Evolutionary conservation across 1,284 basidiomycete species (phyloP).

Genomic region (Apiotrichum gamsii): DNA sequence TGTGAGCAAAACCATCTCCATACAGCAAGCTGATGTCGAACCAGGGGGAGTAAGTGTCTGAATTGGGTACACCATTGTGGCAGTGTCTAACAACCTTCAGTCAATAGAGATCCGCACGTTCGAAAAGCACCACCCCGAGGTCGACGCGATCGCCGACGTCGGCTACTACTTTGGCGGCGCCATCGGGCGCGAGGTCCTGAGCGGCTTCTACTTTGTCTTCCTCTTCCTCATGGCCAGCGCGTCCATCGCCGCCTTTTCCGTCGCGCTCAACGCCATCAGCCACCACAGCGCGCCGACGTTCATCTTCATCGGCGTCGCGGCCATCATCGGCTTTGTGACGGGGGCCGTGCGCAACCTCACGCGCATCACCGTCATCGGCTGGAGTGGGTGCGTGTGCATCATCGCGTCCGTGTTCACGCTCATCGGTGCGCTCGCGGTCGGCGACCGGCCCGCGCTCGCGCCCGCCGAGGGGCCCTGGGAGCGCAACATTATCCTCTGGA

Average conservation of each 20-base stretch:
- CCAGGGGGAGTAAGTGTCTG: no score
- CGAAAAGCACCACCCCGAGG: conserved; percentile 16
- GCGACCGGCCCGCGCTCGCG: conserved; percentile 37
- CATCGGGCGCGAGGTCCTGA: conserved; percentile 23
- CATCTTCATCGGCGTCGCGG: conserved; percentile 27
- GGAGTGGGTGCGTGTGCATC: conserved; percentile 31
- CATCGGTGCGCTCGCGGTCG: conserved; percentile 35
- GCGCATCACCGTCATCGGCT: conserved; percentile 33
- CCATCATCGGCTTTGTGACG: conserved; percentile 24
- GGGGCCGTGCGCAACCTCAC: conserved; percentile 31
- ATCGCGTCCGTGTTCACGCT: conserved; percentile 33
- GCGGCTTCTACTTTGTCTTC: conserved; percentile 6
- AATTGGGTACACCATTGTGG: no score
- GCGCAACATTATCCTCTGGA: conserved; percentile 25
- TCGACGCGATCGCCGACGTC: conserved; percentile 22
- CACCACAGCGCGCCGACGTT: conserved; percentile 32
- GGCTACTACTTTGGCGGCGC: conserved; percentile 17
- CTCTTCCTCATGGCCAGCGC: conserved; percentile 5
- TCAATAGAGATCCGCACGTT: no score
- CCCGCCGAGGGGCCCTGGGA: conserved; percentile 34
- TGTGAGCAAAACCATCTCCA: no score
- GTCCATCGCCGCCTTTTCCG: background rate
- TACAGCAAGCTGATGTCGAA: no score
- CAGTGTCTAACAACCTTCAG: no score
- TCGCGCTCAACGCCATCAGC: conserved; percentile 8